Base-by-base conservation (phyloP, 805 yeast species). In the Sugiyamaella mastotermitis region DNA sequence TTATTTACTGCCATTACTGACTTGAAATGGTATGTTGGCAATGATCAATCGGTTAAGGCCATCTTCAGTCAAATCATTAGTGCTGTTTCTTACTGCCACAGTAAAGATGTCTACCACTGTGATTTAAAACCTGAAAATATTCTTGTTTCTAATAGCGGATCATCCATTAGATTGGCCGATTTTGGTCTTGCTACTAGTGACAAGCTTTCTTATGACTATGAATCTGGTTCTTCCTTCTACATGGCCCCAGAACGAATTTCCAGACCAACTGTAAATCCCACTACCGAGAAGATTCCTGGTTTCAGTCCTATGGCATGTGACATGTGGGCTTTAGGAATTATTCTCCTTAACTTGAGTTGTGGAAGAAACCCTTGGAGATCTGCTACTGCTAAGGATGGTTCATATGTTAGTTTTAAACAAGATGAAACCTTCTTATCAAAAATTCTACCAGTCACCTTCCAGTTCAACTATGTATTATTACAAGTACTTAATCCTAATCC, bases 91-190 rank as follows among this genome's bases (percentile, higher is more conserved):
- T 82, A 80, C 61, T 83, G 94, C 51, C 95, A 86, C 57, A 66
- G 79, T 2, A 74, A 72, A 42, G 80, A 82, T 11, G 76, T 88
- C 18, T 88, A 78, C 56, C 97, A 87, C 59, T 82, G 96, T 58
- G 97, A 87, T 61, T 74, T 87, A 46, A 87, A 87, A 62, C 96
- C 97, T 1, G 96, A 87, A 59, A 88, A 88, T 60, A 70, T 88
- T 38, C 64, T 88, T 50, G 78, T 85, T 32, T 67, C 74, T 3
- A 58, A 62, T 52, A 66, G 70, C 49, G 84, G 77, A 38, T 55
- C 68, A 31, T 69, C 64, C 39, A 61, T 79, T 33, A 70, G 68
- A 33, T 63, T 78, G 40, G 87, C 90, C 25, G 97, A 87, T 61
- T 87, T 87, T 52, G 96, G 96, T 3, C 66, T 87, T n/a, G 84